A percentile compares a stretch with the other conserved stretches of the same genome.
Conservation (phyloP, 306 rosid genomes). For the Quercus agrifolia region DNA sequence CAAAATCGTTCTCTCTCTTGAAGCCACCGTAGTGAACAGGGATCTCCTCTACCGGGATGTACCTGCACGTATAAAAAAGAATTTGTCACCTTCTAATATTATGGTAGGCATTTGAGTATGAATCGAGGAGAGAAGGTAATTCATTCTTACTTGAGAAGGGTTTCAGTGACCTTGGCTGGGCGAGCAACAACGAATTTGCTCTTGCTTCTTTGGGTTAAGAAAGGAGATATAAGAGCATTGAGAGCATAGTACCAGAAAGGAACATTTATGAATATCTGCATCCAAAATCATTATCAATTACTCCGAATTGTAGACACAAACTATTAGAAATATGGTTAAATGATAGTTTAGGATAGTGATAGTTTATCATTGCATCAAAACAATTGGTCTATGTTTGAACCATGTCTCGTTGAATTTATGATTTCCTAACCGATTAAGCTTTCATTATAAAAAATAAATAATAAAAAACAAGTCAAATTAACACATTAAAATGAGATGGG, state of each 20-base stretch:
- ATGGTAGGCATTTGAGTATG: background rate
- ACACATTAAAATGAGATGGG: background rate
- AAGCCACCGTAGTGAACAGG: constrained; percentile 52
- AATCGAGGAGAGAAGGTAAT: background rate
- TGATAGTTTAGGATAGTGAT: no score
- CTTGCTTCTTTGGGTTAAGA: constrained; percentile 84
- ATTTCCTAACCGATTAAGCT: no score
- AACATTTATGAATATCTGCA: constrained; percentile 80
- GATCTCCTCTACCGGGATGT: constrained; percentile 47
- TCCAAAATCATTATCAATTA: background rate
- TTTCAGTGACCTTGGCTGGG: constrained; percentile 47
- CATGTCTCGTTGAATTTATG: no score
- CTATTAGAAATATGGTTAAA: background rate
- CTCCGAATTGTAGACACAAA: background rate
- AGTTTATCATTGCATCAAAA: no score
- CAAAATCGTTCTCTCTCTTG: constrained; percentile 43
- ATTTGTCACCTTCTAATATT: background rate
- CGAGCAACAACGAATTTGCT: constrained; percentile 58
- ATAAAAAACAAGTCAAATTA: background rate
- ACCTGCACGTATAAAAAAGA: constrained; percentile 19
- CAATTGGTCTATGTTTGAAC: no score
- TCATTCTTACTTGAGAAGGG: constrained; percentile 38
- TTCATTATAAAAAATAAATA: no score
- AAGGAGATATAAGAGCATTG: constrained; percentile 63
- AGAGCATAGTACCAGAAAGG: constrained; percentile 96